phyloP scores from a whole-genome alignment of 1,139 yeast genomes.

The Eremothecium cymbalariae region DNA sequence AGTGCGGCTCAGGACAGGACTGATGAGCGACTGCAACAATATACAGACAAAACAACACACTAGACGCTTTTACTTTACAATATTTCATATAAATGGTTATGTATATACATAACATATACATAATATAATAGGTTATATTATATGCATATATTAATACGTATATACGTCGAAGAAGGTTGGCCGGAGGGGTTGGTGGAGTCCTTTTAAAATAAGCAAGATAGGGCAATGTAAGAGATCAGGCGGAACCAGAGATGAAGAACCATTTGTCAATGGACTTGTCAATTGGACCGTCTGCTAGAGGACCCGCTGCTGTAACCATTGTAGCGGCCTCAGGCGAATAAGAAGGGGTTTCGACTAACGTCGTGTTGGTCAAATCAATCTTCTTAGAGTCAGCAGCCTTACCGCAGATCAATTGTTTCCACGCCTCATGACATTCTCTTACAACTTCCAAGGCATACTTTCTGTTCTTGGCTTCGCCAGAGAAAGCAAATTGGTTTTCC shows the following conservation, averaged over 20 bases:
- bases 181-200: too few relatives aligned
- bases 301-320: conserved; percentile 60
- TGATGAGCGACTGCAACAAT: too few relatives aligned
- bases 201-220: neutral
- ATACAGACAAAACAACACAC: too few relatives aligned
- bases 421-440: conserved; percentile 61
- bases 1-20: too few relatives aligned
- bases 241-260: conserved; percentile 94
- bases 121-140: too few relatives aligned
- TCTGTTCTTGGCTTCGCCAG: conserved; percentile 70
- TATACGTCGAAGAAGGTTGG: neutral
- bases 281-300: conserved; percentile 81
- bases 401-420: conserved; percentile 54
- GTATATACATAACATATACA: too few relatives aligned
- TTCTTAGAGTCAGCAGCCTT: conserved; percentile 40
- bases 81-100: too few relatives aligned
- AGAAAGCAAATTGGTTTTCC: conserved; percentile 75
- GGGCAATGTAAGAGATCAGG: conserved; percentile 32
- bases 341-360: conserved; percentile 51
- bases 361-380: conserved; percentile 64
- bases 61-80: too few relatives aligned
- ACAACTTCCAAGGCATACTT: conserved; percentile 66
- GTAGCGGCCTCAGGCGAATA: conserved; percentile 43
- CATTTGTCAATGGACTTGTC: conserved; percentile 97
- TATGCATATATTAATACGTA: neutral